Evolutionary conservation across 2,329 filamentous ascomycete species (phyloP).

Genomic region (Sarocladium brachiariae): DNA sequence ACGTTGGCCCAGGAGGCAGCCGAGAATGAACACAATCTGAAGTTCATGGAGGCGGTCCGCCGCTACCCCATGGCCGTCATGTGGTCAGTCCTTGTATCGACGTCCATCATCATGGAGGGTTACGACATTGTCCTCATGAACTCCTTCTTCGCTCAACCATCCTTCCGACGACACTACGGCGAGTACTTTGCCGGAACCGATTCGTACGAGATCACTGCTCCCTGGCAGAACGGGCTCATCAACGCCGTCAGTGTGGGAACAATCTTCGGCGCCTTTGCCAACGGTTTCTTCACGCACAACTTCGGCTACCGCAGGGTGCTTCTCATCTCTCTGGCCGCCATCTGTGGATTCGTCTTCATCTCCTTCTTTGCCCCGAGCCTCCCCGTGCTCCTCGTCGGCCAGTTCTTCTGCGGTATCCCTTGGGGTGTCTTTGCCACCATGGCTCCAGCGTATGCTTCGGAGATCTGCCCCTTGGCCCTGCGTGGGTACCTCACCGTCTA

Average conservation of each 20-base stretch:
- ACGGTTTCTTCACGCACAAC: slow-evolving; percentile 37
- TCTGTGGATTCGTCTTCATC: slow-evolving; percentile 38
- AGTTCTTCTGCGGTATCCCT: slow-evolving; percentile 39
- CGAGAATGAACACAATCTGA: slow-evolving; percentile 21
- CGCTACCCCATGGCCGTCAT: slow-evolving; percentile 28
- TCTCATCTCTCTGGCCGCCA: slow-evolving; percentile 30
- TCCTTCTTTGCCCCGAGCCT: slow-evolving; percentile 37
- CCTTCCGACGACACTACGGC: slow-evolving; percentile 20
- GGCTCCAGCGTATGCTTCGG: slow-evolving; percentile 39
- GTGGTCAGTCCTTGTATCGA: slow-evolving; percentile 30
- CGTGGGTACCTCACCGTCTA: slow-evolving; percentile 38
- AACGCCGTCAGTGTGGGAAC: slow-evolving; percentile 38
- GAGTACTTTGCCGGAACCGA: slow-evolving; percentile 7
- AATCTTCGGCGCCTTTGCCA: slow-evolving; percentile 41
- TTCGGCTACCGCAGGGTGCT: slow-evolving; percentile 38
- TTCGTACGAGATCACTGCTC: slow-evolving; percentile 31
- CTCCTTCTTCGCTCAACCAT: slow-evolving; percentile 31
- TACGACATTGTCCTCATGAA: slow-evolving; percentile 29
- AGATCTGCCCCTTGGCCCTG: slow-evolving; percentile 30
- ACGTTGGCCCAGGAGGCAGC: slow-evolving; percentile 11
- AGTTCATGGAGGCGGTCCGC: slow-evolving; percentile 20
- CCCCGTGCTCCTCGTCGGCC: slow-evolving; percentile 31
- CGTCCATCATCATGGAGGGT: slow-evolving; percentile 37
- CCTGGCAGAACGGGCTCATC: slow-evolving; percentile 43
- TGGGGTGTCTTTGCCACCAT: slow-evolving; percentile 40